Conservation (phyloP, 2,329 filamentous ascomycete genomes). For the Biscogniauxia marginata region DNA sequence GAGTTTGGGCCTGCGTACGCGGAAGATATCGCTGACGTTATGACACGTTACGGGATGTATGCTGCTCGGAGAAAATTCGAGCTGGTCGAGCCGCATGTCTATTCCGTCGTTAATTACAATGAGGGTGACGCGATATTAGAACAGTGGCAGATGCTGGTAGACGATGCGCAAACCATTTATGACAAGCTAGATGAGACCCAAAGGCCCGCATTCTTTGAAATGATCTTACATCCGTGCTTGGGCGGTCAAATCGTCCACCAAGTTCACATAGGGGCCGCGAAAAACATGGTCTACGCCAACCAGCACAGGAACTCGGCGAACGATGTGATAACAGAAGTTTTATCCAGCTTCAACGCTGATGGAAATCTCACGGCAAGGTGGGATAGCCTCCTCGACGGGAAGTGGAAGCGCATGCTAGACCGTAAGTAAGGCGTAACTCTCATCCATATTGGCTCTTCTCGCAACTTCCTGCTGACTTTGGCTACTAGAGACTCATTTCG, state of each 20-base stretch:
- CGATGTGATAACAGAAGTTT: conserved; percentile 48
- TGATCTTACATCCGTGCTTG: conserved; percentile 57
- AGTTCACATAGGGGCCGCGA: conserved; percentile 47
- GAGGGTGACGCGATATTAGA: conserved; percentile 56
- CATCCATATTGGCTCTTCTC: not conserved
- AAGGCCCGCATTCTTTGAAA: conserved; percentile 61
- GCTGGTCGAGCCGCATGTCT: conserved; percentile 54
- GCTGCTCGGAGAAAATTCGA: conserved; percentile 60
- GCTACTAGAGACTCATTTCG: conserved; percentile 48
- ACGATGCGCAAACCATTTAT: conserved; percentile 55
- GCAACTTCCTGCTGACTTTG: conserved; percentile 1
- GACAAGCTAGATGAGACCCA: conserved; percentile 48
- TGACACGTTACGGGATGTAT: conserved; percentile 56
- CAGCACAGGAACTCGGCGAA: conserved; percentile 54
- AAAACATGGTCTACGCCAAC: conserved; percentile 49
- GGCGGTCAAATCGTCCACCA: conserved; percentile 55
- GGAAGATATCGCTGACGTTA: conserved; percentile 47
- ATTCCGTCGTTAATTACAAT: conserved; percentile 59
- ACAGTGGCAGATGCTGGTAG: conserved; percentile 52
- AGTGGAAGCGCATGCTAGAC: conserved; percentile 63
- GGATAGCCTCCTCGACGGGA: conserved; percentile 57
- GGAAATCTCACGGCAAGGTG: conserved; percentile 55
- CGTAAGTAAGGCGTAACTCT: conserved; percentile 37
- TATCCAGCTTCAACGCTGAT: conserved; percentile 56
- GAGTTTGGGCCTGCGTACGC: conserved; percentile 54